These are phyloP conservation scores for Tetragonia tetragonoides DNA, from an alignment of 148 eudicot genomes.

Conservation along the genomic window DNA sequence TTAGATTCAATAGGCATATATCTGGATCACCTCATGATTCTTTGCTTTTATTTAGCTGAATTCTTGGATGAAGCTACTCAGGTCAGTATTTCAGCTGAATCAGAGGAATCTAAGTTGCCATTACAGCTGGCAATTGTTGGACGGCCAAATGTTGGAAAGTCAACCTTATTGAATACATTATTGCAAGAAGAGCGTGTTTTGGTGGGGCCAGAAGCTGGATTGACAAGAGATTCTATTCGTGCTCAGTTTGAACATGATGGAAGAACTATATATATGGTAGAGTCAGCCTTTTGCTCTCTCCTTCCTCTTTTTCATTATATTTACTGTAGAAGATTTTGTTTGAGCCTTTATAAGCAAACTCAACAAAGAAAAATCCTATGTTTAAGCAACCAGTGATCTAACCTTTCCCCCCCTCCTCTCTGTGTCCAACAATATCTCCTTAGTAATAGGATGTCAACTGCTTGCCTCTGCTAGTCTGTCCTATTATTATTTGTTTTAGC, in stretches of 20 bases:
- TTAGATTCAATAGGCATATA: neutral
- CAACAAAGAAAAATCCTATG: neutral
- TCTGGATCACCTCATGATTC: conserved; percentile 10
- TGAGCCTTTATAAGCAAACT: neutral
- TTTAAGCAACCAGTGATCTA: neutral
- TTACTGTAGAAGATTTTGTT: neutral
- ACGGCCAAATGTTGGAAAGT: conserved; percentile 92
- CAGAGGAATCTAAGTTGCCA: conserved; percentile 74
- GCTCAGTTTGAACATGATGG: conserved; percentile 80
- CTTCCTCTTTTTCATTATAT: neutral
- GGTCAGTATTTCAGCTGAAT: conserved; percentile 30
- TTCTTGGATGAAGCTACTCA: conserved; percentile 39
- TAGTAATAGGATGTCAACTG: neutral
- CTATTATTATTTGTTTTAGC: no score
- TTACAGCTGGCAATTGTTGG: conserved; percentile 94
- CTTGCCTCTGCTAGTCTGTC: neutral
- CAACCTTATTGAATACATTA: conserved; percentile 82
- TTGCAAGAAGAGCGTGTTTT: conserved; percentile 95
- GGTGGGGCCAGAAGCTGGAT: conserved; percentile 98
- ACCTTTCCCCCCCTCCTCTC: neutral
- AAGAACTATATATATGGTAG: conserved; percentile 86
- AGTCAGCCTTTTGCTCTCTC: conserved; percentile 24
- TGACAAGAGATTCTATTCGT: conserved; percentile 96
- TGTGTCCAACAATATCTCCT: neutral
- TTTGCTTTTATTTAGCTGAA: conserved; percentile 12